These are phyloP conservation scores for Pelargonium hybrid DNA, from an alignment of 441 rosid species.

Conservation along the genomic window DNA sequence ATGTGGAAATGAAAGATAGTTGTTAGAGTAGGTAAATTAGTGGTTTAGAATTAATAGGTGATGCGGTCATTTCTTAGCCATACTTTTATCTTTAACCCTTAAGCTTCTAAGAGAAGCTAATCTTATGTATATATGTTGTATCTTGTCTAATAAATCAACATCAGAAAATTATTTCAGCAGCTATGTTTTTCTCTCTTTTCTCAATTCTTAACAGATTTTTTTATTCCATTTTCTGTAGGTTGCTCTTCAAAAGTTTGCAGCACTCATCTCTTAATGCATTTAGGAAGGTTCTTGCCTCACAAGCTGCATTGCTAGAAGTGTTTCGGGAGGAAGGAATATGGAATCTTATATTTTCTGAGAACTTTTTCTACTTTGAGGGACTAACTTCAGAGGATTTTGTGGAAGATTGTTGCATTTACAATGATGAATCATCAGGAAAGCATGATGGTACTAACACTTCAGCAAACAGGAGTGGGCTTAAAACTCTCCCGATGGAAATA, in stretches of 20 bases:
- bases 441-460: conserved; percentile 23
- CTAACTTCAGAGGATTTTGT: conserved; percentile 31
- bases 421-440: conserved; percentile 23
- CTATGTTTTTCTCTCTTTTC: too few relatives aligned
- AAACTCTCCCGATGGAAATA: conserved; percentile 47
- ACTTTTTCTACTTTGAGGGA: conserved; percentile 50
- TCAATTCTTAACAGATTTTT: too few relatives aligned
- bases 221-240: conserved; percentile 28
- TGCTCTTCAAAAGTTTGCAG: conserved; percentile 47
- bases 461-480: conserved; percentile 26
- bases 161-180: too few relatives aligned
- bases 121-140: too few relatives aligned
- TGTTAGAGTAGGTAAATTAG: too few relatives aligned
- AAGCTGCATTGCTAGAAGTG: conserved; percentile 40
- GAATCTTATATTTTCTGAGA: conserved; percentile 76
- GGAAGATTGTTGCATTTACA: conserved; percentile 23
- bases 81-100: too few relatives aligned
- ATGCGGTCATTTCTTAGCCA: too few relatives aligned
- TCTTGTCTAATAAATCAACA: too few relatives aligned
- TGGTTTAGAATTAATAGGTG: too few relatives aligned
- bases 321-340: conserved; percentile 62
- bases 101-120: too few relatives aligned
- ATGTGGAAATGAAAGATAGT: too few relatives aligned
- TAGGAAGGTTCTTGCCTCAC: conserved; percentile 47
- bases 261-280: conserved; percentile 44